A percentile compares a stretch with the other conserved stretches of the same genome.
Evolutionary conservation across 2,329 filamentous ascomycete species (phyloP).

Genomic region (Raffaelea arxii): DNA sequence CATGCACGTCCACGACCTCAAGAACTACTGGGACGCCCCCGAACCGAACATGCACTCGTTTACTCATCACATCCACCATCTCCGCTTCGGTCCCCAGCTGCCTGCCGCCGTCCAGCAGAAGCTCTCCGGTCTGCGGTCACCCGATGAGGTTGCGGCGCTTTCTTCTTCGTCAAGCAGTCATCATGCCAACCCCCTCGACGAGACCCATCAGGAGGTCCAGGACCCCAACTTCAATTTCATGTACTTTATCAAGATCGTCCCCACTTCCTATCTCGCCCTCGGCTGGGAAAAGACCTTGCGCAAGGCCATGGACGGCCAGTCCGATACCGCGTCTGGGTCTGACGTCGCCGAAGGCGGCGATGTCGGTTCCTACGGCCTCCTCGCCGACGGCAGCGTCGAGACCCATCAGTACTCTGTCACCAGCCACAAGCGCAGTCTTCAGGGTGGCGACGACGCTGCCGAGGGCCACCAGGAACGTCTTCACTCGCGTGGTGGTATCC

Average conservation of each 20-base stretch:
- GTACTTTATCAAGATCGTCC: conserved; percentile 99
- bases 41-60: conserved; percentile 71
- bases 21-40: conserved; percentile 79
- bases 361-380: conserved; percentile 59
- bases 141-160: no score
- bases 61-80: conserved; percentile 75
- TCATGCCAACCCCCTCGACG: conserved; percentile 85
- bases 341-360: no score
- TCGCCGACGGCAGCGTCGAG: conserved; percentile 72
- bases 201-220: conserved; percentile 62
- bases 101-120: conserved; percentile 60
- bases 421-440: conserved; percentile 82
- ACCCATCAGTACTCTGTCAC: conserved; percentile 98
- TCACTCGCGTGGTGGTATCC: conserved; percentile 85
- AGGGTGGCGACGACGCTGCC: conserved; percentile 71
- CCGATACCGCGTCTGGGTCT: conserved; percentile 46
- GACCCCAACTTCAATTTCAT: conserved; percentile 92
- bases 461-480: conserved; percentile 89
- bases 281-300: conserved; percentile 63
- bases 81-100: conserved; percentile 88
- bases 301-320: conserved; percentile 23
- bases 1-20: conserved; percentile 94
- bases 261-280: conserved; percentile 86
- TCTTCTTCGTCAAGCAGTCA: no score
- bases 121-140: conserved; percentile 37